Percentiles rank a stretch among this genome's conserved stretches.
Conservation (phyloP, 305 asterid species). For the Fraxinus platypoda region DNA sequence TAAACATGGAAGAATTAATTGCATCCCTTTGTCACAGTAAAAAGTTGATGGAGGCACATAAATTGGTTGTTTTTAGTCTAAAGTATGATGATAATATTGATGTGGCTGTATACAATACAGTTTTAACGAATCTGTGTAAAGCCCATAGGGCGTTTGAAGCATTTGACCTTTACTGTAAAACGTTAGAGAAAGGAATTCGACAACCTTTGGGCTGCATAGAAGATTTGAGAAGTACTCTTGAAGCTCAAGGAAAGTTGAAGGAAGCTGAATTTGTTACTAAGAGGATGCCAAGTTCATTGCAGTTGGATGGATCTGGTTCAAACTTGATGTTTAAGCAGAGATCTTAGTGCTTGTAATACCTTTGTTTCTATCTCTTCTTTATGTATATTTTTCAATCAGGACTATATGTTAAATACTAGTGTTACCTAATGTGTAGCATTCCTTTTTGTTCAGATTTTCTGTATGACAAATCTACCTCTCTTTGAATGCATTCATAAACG, state of each 20-base stretch:
- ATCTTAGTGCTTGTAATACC: background rate
- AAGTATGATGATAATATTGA: conserved; percentile 46
- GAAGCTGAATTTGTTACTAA: conserved; percentile 78
- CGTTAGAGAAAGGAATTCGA: conserved; percentile 55
- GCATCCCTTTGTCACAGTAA: conserved; percentile 47
- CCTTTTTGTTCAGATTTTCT: background rate
- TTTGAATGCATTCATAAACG: background rate
- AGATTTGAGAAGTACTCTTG: conserved; percentile 50
- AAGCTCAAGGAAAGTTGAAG: conserved; percentile 56
- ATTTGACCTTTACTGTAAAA: conserved; percentile 62
- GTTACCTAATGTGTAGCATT: background rate
- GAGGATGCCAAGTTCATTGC: conserved; percentile 41
- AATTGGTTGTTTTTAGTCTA: conserved; percentile 47
- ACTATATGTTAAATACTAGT: background rate
- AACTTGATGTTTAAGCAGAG: conserved; percentile 4
- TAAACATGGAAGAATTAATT: conserved; percentile 52
- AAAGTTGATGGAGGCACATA: conserved; percentile 50
- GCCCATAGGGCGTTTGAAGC: conserved; percentile 49
- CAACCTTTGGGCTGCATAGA: conserved; percentile 56
- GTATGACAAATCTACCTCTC: background rate
- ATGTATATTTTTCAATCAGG: background rate
- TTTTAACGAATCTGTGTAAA: conserved; percentile 53
- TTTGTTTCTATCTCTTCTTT: background rate
- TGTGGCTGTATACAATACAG: conserved; percentile 28
- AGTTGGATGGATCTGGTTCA: conserved; percentile 5